Evolutionary conservation across 768 basidiomycete species (phyloP).

Genomic region (Baorangia bicolor): DNA sequence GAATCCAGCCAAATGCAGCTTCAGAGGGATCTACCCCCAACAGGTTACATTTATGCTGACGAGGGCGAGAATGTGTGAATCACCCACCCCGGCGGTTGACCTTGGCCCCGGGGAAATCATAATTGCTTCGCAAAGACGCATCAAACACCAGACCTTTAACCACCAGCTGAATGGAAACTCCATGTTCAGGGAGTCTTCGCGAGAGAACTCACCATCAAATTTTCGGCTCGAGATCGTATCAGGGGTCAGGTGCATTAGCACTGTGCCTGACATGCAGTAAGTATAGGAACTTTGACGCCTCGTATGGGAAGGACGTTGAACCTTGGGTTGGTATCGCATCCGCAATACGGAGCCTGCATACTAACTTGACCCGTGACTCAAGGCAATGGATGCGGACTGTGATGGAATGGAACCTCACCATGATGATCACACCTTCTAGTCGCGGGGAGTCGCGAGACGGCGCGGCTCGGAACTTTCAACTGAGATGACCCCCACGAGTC

Average conservation of each 20-base stretch:
- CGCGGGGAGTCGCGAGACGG: not conserved
- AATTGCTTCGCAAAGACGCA: not conserved
- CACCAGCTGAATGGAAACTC: not conserved
- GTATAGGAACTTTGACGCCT: not conserved
- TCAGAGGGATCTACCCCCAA: not conserved
- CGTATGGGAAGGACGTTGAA: not conserved
- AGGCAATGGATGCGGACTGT: too few species aligned
- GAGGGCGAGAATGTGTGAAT: not conserved
- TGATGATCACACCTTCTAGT: too few species aligned
- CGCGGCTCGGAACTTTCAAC: not conserved
- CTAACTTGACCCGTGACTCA: not conserved
- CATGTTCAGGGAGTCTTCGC: not conserved
- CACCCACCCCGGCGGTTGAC: too few species aligned
- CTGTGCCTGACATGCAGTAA: not conserved
- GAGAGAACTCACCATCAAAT: not conserved
- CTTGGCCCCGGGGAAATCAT: not conserved
- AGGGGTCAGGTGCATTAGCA: not conserved
- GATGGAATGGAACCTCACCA: too few species aligned
- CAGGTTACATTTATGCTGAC: not conserved
- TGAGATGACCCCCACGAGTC: not conserved
- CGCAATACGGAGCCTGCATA: not conserved
- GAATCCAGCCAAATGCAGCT: not conserved
- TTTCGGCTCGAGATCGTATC: not conserved
- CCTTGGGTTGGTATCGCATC: not conserved
- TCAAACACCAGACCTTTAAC: not conserved